Percentiles rank a stretch among this genome's conserved stretches.
These are phyloP conservation scores for Beauveria caledonica DNA, from an alignment of 2,329 filamentous ascomycete genomes.

Conservation along the genomic window DNA sequence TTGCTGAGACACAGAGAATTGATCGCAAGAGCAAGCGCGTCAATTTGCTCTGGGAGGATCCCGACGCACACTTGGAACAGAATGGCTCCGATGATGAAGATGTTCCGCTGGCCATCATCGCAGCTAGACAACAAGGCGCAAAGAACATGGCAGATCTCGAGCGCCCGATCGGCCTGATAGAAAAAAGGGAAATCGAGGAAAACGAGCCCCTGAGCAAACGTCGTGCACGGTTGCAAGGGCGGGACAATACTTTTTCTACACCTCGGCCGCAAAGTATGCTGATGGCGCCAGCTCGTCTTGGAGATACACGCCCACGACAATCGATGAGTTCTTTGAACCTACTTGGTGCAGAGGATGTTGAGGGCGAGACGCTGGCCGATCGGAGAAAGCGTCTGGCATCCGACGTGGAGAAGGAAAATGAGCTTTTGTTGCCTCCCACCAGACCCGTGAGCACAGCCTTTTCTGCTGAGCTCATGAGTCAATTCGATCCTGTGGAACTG, in stretches of 20 bases:
- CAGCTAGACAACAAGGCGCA: conserved; percentile 48
- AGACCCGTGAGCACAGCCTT: conserved; percentile 59
- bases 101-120: conserved; percentile 76
- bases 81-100: conserved; percentile 65
- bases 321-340: conserved; percentile 26
- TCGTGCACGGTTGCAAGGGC: conserved; percentile 64
- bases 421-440: conserved; percentile 39
- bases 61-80: conserved; percentile 35
- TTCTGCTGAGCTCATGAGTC: conserved; percentile 58
- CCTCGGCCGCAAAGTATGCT: conserved; percentile 38
- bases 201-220: conserved; percentile 79
- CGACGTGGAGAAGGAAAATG: conserved; percentile 38
- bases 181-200: conserved; percentile 79
- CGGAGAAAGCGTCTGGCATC: conserved; percentile 54
- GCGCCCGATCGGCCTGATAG: conserved; percentile 65
- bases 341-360: conserved; percentile 48
- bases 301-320: conserved; percentile 9
- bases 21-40: conserved; percentile 67
- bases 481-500: conserved; percentile 47
- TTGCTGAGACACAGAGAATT: conserved; percentile 75
- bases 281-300: conserved; percentile 17
- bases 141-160: conserved; percentile 47
- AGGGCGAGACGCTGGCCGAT: conserved; percentile 58
- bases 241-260: conserved; percentile 36
- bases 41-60: conserved; percentile 85